Percentiles rank a stretch among this genome's conserved stretches.
Evolutionary conservation across 139 green algal genomes (phyloP).

Genomic region (Mesotaenium endlicherianum): DNA sequence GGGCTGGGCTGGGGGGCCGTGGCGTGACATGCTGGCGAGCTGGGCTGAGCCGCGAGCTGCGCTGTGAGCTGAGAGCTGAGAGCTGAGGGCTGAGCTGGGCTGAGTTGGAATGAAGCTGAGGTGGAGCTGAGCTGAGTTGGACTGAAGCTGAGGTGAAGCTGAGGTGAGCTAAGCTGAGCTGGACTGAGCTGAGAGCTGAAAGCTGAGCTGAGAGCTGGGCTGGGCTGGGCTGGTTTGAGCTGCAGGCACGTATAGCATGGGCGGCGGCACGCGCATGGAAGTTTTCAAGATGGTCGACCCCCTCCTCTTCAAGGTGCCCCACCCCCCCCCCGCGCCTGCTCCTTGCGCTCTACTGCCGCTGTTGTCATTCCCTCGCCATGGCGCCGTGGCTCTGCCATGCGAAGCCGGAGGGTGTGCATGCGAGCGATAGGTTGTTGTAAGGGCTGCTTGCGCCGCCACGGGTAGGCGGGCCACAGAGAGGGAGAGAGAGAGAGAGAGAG

Average conservation of each 20-base stretch:
- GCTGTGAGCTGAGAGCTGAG: too few relatives aligned
- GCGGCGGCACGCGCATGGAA: background rate
- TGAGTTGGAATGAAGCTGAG: background rate
- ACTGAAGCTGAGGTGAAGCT: background rate
- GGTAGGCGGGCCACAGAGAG: too few relatives aligned
- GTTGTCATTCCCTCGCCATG: background rate
- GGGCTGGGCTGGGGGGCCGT: too few relatives aligned
- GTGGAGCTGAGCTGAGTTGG: background rate
- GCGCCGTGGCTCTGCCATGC: too few relatives aligned
- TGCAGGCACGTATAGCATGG: constrained; percentile 25
- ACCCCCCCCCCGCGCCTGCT: background rate
- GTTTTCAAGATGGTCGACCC: background rate
- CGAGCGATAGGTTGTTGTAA: too few relatives aligned
- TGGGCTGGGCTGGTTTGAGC: background rate
- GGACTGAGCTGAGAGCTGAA: too few relatives aligned
- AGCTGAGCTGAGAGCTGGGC: background rate
- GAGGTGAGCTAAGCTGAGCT: background rate
- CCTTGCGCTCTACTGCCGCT: background rate
- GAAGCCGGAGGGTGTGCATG: background rate
- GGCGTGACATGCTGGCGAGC: too few relatives aligned
- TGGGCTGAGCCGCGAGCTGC: too few relatives aligned
- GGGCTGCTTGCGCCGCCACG: too few relatives aligned
- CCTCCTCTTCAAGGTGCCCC: constrained; percentile 20
- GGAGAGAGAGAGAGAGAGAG: too few relatives aligned
- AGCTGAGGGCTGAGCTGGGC: background rate